Conservation (phyloP, 2,329 filamentous ascomycete species). For the Ceratocystis cacaofunesta region DNA sequence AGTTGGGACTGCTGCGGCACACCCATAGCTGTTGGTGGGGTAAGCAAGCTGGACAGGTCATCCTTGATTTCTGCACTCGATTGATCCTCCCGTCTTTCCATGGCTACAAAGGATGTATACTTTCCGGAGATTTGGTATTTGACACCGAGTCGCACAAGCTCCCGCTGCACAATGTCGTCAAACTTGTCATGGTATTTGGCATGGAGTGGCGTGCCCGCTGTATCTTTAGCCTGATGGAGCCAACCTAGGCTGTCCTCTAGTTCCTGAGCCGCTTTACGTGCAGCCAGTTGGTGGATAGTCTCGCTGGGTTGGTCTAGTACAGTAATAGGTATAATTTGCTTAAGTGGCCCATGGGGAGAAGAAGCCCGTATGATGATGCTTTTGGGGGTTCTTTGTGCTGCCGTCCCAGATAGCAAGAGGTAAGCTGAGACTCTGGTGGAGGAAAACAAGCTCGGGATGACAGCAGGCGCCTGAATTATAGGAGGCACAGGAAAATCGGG, state of each 20-base stretch:
- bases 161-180: conserved; percentile 45
- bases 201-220: conserved; percentile 30
- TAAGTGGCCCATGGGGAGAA: conserved; percentile 40
- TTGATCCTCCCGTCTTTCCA: conserved; percentile 30
- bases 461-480: conserved; percentile 47
- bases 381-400: conserved; percentile 28
- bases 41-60: not conserved
- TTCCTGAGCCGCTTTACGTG: conserved; percentile 51
- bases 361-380: conserved; percentile 42
- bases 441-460: conserved; percentile 49
- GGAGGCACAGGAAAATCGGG: conserved; percentile 38
- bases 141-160: conserved; percentile 51
- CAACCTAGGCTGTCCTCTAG: conserved; percentile 58
- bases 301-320: conserved; percentile 30
- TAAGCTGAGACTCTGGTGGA: conserved; percentile 53
- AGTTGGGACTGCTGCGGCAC: not conserved
- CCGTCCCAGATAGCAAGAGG: conserved; percentile 42
- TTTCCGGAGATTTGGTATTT: conserved; percentile 53
- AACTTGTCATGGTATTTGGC: conserved; percentile 36
- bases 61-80: not conserved
- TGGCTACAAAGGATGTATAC: conserved; percentile 59
- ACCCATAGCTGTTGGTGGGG: not conserved
- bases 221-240: conserved; percentile 38
- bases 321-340: conserved; percentile 49
- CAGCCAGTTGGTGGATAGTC: conserved; percentile 56